These are phyloP conservation scores for Fraxinus greggii DNA, from an alignment of 305 asterid species.

Conservation along the genomic window DNA sequence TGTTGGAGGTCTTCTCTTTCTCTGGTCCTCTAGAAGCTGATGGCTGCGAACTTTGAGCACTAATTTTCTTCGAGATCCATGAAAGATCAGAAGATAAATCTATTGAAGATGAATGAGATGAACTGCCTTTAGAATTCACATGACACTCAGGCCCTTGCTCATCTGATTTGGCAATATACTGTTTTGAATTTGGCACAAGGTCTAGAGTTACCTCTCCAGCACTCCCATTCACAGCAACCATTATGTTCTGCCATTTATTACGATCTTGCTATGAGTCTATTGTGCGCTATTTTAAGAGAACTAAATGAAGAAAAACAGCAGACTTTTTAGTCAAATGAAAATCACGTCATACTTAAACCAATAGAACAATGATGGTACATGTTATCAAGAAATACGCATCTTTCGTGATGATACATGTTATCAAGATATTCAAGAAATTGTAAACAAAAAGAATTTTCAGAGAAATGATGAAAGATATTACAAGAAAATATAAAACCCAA, in stretches of 20 bases:
- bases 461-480: background rate
- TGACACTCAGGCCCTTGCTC: conserved; percentile 36
- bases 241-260: conserved; percentile 47
- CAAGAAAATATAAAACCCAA: background rate
- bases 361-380: background rate
- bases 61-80: conserved; percentile 49
- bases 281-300: conserved; percentile 11
- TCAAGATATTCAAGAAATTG: background rate
- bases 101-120: conserved; percentile 44
- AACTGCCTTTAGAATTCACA: conserved; percentile 32
- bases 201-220: conserved; percentile 38
- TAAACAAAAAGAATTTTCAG: background rate
- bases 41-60: conserved; percentile 34
- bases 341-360: background rate
- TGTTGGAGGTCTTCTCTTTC: conserved; percentile 23
- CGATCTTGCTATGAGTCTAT: conserved; percentile 17
- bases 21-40: conserved; percentile 35
- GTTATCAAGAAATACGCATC: background rate
- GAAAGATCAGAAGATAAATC: conserved; percentile 59
- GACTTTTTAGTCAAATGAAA: background rate
- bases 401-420: background rate
- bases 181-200: conserved; percentile 19
- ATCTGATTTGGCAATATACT: conserved; percentile 33
- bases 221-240: conserved; percentile 32
- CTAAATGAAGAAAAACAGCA: background rate